A percentile compares a stretch with the other conserved stretches of the same genome.
Conservation (phyloP, 1,284 basidiomycete genomes). For the Waitea zeae region DNA sequence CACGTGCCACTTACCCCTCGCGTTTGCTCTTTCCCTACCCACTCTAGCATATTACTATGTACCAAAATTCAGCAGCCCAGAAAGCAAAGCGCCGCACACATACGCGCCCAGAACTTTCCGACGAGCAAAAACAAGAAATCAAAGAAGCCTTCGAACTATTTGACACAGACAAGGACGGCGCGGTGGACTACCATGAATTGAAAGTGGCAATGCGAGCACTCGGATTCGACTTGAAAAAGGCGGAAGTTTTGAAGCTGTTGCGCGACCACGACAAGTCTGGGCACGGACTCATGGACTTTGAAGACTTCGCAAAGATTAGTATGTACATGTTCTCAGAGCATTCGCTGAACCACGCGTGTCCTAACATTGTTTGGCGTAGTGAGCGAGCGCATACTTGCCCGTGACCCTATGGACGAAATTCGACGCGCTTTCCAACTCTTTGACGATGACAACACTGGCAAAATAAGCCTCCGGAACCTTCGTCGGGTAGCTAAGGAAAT, state of each 20-base stretch:
- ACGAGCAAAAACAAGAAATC: conserved; percentile 95
- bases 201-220: conserved; percentile 98
- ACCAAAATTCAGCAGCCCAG: conserved; percentile 49
- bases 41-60: too few relatives aligned
- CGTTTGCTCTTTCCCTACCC: not conserved
- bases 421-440: conserved; percentile 91
- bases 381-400: conserved; percentile 83
- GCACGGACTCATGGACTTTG: conserved; percentile 86
- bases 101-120: conserved; percentile 65
- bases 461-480: conserved; percentile 84
- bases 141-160: conserved; percentile 99
- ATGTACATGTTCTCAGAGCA: conserved; percentile 23
- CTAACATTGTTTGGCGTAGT: conserved; percentile 32
- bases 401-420: conserved; percentile 96
- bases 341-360: conserved; percentile 2
- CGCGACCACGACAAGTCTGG: conserved; percentile 85
- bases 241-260: conserved; percentile 90
- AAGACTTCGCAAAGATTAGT: conserved; percentile 93
- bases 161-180: conserved; percentile 98
- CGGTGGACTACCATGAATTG: conserved; percentile 93
- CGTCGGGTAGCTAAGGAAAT: conserved; percentile 94
- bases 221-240: conserved; percentile 97
- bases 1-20: too few relatives aligned
- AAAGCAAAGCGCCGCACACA: conserved; percentile 60
- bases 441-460: conserved; percentile 92